Conservation (phyloP, 140 eudicot species). For the Erigeron philadelphicus region DNA sequence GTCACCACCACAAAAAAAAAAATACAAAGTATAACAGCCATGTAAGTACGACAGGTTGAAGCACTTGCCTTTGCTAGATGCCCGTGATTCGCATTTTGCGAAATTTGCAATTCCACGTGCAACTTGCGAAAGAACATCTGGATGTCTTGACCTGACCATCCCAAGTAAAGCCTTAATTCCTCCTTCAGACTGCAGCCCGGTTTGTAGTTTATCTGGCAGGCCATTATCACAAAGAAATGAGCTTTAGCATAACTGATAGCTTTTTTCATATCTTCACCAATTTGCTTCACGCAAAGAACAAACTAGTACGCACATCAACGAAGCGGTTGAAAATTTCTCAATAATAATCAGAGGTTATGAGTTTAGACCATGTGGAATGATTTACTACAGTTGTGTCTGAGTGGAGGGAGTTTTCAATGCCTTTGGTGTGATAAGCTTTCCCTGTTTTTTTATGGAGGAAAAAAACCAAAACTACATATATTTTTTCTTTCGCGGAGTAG, state of each 20-base stretch:
- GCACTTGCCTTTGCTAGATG: conserved; percentile 49
- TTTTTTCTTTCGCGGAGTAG: not conserved
- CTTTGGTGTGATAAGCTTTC: not conserved
- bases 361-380: too few relatives aligned
- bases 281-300: too few relatives aligned
- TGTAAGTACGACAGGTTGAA: not conserved
- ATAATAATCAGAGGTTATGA: too few relatives aligned
- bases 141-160: conserved; percentile 89
- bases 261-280: too few relatives aligned
- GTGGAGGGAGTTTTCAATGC: too few relatives aligned
- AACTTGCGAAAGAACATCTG: conserved; percentile 58
- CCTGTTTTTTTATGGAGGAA: not conserved
- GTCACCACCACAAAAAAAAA: not conserved
- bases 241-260: not conserved
- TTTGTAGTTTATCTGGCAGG: conserved; percentile 72
- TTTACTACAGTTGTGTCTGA: too few relatives aligned
- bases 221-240: conserved; percentile 13
- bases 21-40: not conserved
- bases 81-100: conserved; percentile 57
- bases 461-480: too few relatives aligned
- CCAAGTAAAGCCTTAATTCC: conserved; percentile 89
- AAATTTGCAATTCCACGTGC: conserved; percentile 64
- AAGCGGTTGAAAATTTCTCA: too few relatives aligned
- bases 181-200: conserved; percentile 83
- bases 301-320: too few relatives aligned